These are phyloP conservation scores for Acmispon strigosus DNA, from an alignment of 306 rosid genomes.

Conservation along the genomic window DNA sequence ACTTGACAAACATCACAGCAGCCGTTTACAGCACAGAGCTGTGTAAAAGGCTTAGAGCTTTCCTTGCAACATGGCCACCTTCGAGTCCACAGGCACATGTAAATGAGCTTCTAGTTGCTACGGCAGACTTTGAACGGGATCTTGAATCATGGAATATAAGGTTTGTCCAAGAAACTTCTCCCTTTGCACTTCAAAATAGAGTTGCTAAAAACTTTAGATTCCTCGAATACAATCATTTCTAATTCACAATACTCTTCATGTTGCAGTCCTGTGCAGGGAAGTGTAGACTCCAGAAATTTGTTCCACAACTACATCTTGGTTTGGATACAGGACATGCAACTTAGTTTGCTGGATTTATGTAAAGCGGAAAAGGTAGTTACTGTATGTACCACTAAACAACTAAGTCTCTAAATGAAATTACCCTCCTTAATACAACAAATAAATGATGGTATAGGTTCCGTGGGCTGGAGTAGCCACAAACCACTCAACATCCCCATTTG, in stretches of 20 bases:
- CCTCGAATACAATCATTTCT: constrained; percentile 22
- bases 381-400: constrained; percentile 1
- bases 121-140: constrained; percentile 89
- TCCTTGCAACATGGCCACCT: constrained; percentile 91
- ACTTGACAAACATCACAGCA: constrained; percentile 83
- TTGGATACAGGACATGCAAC: constrained; percentile 97
- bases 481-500: constrained; percentile 85
- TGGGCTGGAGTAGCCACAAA: constrained; percentile 93
- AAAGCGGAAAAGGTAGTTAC: constrained; percentile 82
- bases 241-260: constrained; percentile 13
- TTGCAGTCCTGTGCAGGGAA: constrained; percentile 70
- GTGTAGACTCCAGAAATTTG: constrained; percentile 71
- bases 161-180: constrained; percentile 34
- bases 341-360: constrained; percentile 70
- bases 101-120: constrained; percentile 74
- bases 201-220: not conserved
- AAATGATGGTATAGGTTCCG: constrained; percentile 67
- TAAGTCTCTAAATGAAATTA: not conserved
- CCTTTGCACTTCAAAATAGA: not conserved
- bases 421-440: constrained; percentile 11
- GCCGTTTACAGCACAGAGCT: constrained; percentile 83
- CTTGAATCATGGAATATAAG: constrained; percentile 85
- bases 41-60: constrained; percentile 68
- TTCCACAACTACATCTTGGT: constrained; percentile 84
- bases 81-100: constrained; percentile 77